Evolutionary conservation across 2,329 filamentous ascomycete species (phyloP), one percentile per base, ranked within the genome.

Genomic region (Nigrograna mackinnonii): DNA sequence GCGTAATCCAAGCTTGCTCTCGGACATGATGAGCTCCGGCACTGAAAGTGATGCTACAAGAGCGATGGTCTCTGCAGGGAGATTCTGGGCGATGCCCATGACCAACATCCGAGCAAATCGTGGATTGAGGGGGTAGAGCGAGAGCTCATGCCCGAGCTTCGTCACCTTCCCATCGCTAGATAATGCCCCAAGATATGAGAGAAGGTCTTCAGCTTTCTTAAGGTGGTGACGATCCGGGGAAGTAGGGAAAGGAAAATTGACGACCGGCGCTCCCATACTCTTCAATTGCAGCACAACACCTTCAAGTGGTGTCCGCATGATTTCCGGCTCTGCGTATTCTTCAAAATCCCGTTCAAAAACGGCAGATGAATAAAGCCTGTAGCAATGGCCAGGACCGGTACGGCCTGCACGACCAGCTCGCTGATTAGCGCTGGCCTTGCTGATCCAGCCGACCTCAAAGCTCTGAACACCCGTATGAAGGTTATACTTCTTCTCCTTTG

Each of bases 191-290:
- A 99, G 79, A 63, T 96, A 95, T 35, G 82, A 85, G 6, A 99
- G 77, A 6, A 96, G 77, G 60, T 86, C 90, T 71, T 99, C 94
- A 1, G 94, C 91, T 61, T 87, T 89, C 36, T 82, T 80, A 16
- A 99, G 76, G 49, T 84, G 89, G 39, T 84, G 77, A 12, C 84
- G 79, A 56, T 91, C 86, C 2, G 94, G 94, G 0, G 91, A 85
- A 12, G 92, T 97, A 4, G 94, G 94, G 65, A 97, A 99, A 1
- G 95, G 94, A 65, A 99, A 99, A 68, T 94, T 95, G 64, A 89
- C 80, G 6, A 99, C 87, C 46, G 92, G 87, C 22, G 96, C 81
- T 41, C 91, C 89, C 89, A 99, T 96, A 37, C 87, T 84, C 74
- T 97, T 99, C 57, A 99, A 82, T 66, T 96, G 91, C 26, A 99